Evolutionary conservation across 371 early-diverging fungal species (phyloP).

Genomic region (Lichtheimia ramosa): DNA sequence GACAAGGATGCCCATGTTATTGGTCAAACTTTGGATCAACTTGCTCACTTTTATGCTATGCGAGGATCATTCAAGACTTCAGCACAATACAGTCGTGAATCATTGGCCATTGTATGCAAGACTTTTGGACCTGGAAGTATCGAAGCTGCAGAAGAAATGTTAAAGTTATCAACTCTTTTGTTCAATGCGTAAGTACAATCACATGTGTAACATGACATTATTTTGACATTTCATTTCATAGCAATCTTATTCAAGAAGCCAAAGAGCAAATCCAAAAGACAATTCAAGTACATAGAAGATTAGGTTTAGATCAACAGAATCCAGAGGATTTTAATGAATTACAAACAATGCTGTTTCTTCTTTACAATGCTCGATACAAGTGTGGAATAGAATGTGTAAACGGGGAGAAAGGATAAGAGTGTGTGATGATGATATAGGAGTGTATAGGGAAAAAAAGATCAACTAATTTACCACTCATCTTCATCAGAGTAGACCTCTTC

Average conservation of each 20-base stretch:
- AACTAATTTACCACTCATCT: slow-evolving; percentile 38
- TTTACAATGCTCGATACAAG: too few relatives aligned
- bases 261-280: background rate
- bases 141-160: slow-evolving; percentile 34
- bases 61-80: slow-evolving; percentile 8
- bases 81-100: slow-evolving; percentile 14
- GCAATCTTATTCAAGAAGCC: background rate
- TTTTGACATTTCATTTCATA: background rate
- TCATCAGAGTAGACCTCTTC: slow-evolving; percentile 55
- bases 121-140: slow-evolving; percentile 25
- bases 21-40: background rate
- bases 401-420: background rate
- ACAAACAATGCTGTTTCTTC: background rate
- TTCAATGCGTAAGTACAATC: slow-evolving; percentile 4
- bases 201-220: background rate
- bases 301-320: slow-evolving; percentile 8
- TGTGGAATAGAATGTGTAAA: background rate
- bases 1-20: background rate
- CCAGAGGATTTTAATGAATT: slow-evolving; percentile 5
- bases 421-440: background rate
- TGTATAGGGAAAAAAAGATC: background rate
- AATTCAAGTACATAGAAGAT: background rate
- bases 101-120: slow-evolving; percentile 16
- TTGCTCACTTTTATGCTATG: background rate
- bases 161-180: slow-evolving; percentile 26